Evolutionary conservation across 441 rosid genomes (phyloP), one percentile per base, ranked within the genome.

Genomic region (Erysimum pusillum): DNA sequence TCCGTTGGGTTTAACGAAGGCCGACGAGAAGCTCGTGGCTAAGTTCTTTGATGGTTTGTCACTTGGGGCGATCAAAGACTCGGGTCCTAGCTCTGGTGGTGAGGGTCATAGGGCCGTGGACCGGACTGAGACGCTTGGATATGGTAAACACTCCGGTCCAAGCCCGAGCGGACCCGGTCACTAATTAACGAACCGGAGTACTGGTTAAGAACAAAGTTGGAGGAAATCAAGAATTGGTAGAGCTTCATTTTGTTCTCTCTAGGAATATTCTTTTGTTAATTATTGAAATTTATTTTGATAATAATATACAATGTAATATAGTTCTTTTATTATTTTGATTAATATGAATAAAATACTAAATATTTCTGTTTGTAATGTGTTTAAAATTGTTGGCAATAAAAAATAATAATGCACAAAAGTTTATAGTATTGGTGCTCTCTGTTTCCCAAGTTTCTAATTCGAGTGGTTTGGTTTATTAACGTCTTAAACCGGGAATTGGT

Each of bases 51-150:
- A 83, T 68, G 91, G 87, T 60, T 78, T 87, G 35, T 85, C 73
- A 17, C 81, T 91, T 7, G 91, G 88, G 35, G 87, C 83, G 52
- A 83, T 88, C 15, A 89, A 86, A 67, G 48, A 82, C 0, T 87
- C 92, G 14, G 92, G 91, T 71, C 90, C 92, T 1, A 86, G 92
- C 74, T 89, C 88, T 0, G 97, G 96, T 1, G 97, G 94, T 6
- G 65, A 57, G 12, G 91, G 93, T 20, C 83, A 88, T 79, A 69
- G 42, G 32, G 62, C 60, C 35, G 75, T 82, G 2, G 73, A 82
- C 49, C 71, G 77, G 0, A 71, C 18, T 5, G 66, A 74, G 32
- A 39, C 81, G 1, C 76, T 83, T 20, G 85, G 77, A 32, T 78
- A 70, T 12, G 62, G 73, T 5, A 80, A 60, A n/a, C 66, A 75